A percentile compares a stretch with the other conserved stretches of the same genome.
phyloP scores from a whole-genome alignment of 352 stramenopile genomes.

The Plasmopara muralis region DNA sequence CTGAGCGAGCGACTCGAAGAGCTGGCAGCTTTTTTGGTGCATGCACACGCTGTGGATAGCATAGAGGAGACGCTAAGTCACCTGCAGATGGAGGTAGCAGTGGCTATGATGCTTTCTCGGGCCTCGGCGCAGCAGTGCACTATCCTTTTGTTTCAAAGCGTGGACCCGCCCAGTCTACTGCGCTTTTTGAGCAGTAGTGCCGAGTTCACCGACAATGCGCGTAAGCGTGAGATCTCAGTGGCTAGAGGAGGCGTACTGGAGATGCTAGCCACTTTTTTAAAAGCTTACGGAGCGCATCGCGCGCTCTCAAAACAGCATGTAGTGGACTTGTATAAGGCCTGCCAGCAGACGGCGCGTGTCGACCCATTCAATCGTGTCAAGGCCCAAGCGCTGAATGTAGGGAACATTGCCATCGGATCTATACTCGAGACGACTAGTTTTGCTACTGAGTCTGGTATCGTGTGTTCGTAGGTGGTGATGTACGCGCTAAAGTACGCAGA shows the following conservation, averaged over 20 bases:
- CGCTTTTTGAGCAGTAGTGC: slow-evolving; percentile 50
- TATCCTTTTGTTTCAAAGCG: slow-evolving; percentile 51
- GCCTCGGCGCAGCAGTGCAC: slow-evolving; percentile 57
- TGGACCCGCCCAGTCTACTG: slow-evolving; percentile 44
- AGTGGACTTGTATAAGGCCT: slow-evolving; percentile 31
- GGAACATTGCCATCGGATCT: neutral
- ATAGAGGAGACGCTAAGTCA: slow-evolving; percentile 60
- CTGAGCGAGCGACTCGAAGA: slow-evolving; percentile 54
- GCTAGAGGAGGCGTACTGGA: slow-evolving; percentile 44
- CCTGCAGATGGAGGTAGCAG: slow-evolving; percentile 33
- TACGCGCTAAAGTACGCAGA: slow-evolving; percentile 43
- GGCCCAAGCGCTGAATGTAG: slow-evolving; percentile 29
- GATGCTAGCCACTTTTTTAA: slow-evolving; percentile 44
- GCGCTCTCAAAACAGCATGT: slow-evolving; percentile 48
- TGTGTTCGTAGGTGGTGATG: slow-evolving; percentile 39
- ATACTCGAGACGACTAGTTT: neutral
- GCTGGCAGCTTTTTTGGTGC: slow-evolving; percentile 50
- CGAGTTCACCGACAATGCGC: slow-evolving; percentile 38
- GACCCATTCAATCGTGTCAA: slow-evolving; percentile 69
- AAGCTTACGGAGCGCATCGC: slow-evolving; percentile 36
- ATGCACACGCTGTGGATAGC: slow-evolving; percentile 51
- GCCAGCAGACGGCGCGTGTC: slow-evolving; percentile 44
- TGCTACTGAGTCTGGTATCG: slow-evolving; percentile 1
- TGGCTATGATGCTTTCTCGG: slow-evolving; percentile 51
- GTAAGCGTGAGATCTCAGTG: slow-evolving; percentile 51